Evolutionary conservation across 1,284 basidiomycete species (phyloP).

Genomic region (Sporisorium iseilematis-ciliati): DNA sequence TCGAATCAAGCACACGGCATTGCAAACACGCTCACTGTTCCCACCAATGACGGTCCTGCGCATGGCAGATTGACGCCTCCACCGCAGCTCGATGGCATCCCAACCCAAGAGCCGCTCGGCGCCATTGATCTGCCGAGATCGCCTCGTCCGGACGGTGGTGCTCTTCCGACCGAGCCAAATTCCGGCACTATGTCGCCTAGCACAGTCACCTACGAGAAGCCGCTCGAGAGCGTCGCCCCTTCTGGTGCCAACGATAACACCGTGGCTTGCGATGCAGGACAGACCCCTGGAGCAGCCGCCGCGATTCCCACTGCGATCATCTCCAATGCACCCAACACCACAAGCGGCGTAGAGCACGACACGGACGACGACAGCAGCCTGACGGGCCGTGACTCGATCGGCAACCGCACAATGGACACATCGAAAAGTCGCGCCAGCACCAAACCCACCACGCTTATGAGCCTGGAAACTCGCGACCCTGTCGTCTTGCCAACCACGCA

Average conservation of each 20-base stretch:
- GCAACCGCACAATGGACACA: slow-evolving; percentile 61
- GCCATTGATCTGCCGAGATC: slow-evolving; percentile 44
- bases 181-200: slow-evolving; percentile 12
- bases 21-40: slow-evolving; percentile 49
- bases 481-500: slow-evolving; percentile 76
- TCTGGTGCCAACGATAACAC: not conserved
- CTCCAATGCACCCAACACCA: slow-evolving; percentile 6
- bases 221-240: slow-evolving; percentile 1
- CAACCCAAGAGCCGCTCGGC: slow-evolving; percentile 51
- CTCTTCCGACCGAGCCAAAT: not conserved
- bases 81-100: slow-evolving; percentile 52
- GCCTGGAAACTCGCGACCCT: slow-evolving; percentile 75
- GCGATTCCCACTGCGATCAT: slow-evolving; percentile 19
- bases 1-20: slow-evolving; percentile 37
- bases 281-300: slow-evolving; percentile 13
- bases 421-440: slow-evolving; percentile 85
- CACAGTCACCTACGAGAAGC: slow-evolving; percentile 16
- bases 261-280: not conserved
- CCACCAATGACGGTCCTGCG: slow-evolving; percentile 9
- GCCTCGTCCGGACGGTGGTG: slow-evolving; percentile 21
- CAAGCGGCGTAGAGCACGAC: slow-evolving; percentile 11
- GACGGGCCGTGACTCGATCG: slow-evolving; percentile 51
- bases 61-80: slow-evolving; percentile 40
- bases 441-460: slow-evolving; percentile 92
- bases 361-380: slow-evolving; percentile 44